Evolutionary conservation across 768 basidiomycete species (phyloP).

Genomic region (Infundibulicybe gibba): DNA sequence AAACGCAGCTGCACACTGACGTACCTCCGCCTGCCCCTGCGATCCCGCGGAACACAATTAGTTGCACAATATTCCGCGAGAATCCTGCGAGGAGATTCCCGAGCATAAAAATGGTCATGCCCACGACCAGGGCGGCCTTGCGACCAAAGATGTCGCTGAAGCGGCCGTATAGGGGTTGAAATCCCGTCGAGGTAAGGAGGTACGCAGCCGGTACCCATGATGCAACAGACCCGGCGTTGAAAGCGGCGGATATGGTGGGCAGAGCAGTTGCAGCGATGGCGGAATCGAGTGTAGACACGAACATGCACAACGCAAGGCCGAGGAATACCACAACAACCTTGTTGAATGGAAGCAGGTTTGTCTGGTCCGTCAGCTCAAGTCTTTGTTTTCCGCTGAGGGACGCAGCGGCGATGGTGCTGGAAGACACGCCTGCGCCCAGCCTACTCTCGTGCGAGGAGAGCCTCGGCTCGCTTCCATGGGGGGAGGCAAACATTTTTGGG

Average conservation of each 20-base stretch:
- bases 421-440: too few relatives aligned
- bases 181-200: conserved; percentile 61
- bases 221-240: conserved; percentile 57
- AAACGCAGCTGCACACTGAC: conserved; percentile 3
- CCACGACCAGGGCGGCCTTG: conserved; percentile 53
- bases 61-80: conserved; percentile 56
- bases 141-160: conserved; percentile 69
- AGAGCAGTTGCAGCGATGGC: conserved; percentile 73
- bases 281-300: conserved; percentile 63
- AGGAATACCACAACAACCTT: conserved; percentile 61
- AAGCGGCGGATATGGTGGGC: conserved; percentile 65
- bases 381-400: too few relatives aligned
- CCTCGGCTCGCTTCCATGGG: too few relatives aligned
- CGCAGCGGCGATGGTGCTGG: too few relatives aligned
- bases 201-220: conserved; percentile 76
- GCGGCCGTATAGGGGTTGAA: conserved; percentile 59
- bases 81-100: conserved; percentile 69
- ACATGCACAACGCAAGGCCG: conserved; percentile 56
- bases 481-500: too few relatives aligned
- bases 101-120: conserved; percentile 58
- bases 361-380: conserved; percentile 59
- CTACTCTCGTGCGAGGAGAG: too few relatives aligned
- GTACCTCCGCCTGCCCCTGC: conserved; percentile 65
- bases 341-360: conserved; percentile 65
- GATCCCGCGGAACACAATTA: conserved; percentile 67